Conservation (phyloP, 2,329 filamentous ascomycete species). For the Pyricularia sp. region DNA sequence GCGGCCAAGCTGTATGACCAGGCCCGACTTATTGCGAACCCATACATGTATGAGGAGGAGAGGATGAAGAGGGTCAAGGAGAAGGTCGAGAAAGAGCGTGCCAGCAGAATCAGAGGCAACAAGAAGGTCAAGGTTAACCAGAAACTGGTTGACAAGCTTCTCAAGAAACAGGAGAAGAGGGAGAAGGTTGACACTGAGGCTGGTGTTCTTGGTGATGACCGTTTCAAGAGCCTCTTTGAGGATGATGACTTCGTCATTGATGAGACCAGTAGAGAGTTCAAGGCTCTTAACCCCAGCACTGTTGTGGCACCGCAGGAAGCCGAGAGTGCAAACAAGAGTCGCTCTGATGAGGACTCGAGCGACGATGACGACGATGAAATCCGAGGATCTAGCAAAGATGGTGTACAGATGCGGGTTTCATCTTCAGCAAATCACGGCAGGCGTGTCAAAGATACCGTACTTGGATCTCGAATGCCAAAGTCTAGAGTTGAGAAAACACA, state of each 20-base stretch:
- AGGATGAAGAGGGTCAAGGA: constrained; percentile 84
- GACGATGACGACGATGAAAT: constrained; percentile 26
- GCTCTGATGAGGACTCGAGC: constrained; percentile 28
- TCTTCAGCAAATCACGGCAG: constrained; percentile 55
- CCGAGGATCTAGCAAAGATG: constrained; percentile 20
- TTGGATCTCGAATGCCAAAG: constrained; percentile 47
- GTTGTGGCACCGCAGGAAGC: constrained; percentile 30
- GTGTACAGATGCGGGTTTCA: constrained; percentile 56
- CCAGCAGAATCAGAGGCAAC: constrained; percentile 83
- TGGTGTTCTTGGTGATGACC: constrained; percentile 69
- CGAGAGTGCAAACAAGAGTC: constrained; percentile 26
- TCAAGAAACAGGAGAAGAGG: constrained; percentile 54
- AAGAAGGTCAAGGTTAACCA: constrained; percentile 99
- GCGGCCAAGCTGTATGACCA: constrained; percentile 93
- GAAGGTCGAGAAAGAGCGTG: constrained; percentile 95
- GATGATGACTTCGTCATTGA: constrained; percentile 91
- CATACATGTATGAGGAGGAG: constrained; percentile 89
- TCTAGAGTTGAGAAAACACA: constrained; percentile 33
- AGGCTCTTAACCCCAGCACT: constrained; percentile 81
- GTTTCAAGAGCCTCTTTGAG: constrained; percentile 84
- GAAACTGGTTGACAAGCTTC: constrained; percentile 64
- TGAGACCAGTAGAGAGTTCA: constrained; percentile 80
- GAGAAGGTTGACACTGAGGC: constrained; percentile 47
- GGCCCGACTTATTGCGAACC: constrained; percentile 84
- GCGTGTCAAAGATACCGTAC: constrained; percentile 42